phyloP scores from a whole-genome alignment of 352 stramenopile genomes.

The Globisporangium echinulatum region DNA sequence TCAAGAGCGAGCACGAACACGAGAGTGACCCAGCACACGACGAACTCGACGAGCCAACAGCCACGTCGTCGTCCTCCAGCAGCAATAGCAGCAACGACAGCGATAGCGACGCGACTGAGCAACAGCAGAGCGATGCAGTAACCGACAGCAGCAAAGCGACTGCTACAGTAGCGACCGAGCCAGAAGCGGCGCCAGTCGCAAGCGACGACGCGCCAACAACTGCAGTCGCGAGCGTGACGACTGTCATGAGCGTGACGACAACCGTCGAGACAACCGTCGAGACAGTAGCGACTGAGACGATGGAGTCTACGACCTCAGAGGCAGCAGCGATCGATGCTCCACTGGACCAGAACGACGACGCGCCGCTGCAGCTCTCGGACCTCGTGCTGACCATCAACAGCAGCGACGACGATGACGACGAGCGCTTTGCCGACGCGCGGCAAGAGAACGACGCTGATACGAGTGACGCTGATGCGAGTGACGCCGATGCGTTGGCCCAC shows the following conservation, averaged over 20 bases:
- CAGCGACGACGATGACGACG: conserved; percentile 31
- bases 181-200: conserved; percentile 1
- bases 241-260: conserved; percentile 7
- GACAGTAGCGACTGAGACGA: neutral
- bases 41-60: neutral
- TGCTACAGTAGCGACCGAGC: neutral
- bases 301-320: neutral
- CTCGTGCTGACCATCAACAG: conserved; percentile 19
- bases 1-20: conserved; percentile 2
- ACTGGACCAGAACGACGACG: neutral
- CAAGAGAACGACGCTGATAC: conserved; percentile 13
- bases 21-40: neutral
- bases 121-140: too few relatives aligned
- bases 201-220: neutral
- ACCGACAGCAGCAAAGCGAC: neutral
- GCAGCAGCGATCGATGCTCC: neutral
- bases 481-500: conserved; percentile 17
- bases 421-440: conserved; percentile 28
- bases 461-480: conserved; percentile 4
- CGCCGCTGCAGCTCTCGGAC: conserved; percentile 12
- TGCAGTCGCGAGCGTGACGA: neutral
- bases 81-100: neutral
- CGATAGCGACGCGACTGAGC: neutral
- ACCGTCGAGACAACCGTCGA: neutral
- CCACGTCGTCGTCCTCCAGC: neutral